phyloP scores from a whole-genome alignment of 2,329 filamentous ascomycete genomes.

The Penicillium sp. region DNA sequence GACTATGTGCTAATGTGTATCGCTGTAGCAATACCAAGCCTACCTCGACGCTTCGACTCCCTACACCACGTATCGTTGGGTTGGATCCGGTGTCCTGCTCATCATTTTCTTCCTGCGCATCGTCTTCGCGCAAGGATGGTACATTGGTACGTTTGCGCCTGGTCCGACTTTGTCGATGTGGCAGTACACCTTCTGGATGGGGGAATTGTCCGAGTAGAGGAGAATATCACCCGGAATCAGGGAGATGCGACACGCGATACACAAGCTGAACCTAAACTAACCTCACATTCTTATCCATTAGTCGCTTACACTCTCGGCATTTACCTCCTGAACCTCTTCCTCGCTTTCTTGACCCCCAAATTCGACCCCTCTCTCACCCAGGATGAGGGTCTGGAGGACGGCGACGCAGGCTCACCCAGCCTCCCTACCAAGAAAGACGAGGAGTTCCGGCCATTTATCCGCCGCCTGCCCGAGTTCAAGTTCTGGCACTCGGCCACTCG shows the following conservation, averaged over 20 bases:
- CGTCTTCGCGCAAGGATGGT: slow-evolving; percentile 93
- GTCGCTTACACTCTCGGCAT: slow-evolving; percentile 98
- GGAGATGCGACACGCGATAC: neutral
- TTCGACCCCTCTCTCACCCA: slow-evolving; percentile 96
- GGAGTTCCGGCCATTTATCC: slow-evolving; percentile 96
- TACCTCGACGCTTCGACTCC: slow-evolving; percentile 93
- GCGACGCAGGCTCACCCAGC: slow-evolving; percentile 64
- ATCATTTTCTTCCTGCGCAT: slow-evolving; percentile 86
- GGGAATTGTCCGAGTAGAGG: neutral
- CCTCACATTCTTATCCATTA: slow-evolving; percentile 38
- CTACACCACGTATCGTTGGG: slow-evolving; percentile 86
- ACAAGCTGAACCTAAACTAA: slow-evolving; percentile 3
- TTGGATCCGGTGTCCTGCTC: slow-evolving; percentile 74
- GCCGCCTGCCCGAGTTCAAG: slow-evolving; percentile 97
- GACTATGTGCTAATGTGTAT: slow-evolving; percentile 9
- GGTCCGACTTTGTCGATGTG: neutral
- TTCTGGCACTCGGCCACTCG: slow-evolving; percentile 98
- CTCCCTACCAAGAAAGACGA: slow-evolving; percentile 95
- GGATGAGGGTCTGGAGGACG: slow-evolving; percentile 96
- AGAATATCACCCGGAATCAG: too few relatives aligned
- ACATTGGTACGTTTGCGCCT: slow-evolving; percentile 71
- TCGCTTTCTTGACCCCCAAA: slow-evolving; percentile 96
- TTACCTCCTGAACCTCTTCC: slow-evolving; percentile 98
- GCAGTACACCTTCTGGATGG: neutral
- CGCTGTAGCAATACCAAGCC: slow-evolving; percentile 80